Base-by-base conservation (phyloP, 768 basidiomycete genomes). In the Lactarius trivialis region DNA sequence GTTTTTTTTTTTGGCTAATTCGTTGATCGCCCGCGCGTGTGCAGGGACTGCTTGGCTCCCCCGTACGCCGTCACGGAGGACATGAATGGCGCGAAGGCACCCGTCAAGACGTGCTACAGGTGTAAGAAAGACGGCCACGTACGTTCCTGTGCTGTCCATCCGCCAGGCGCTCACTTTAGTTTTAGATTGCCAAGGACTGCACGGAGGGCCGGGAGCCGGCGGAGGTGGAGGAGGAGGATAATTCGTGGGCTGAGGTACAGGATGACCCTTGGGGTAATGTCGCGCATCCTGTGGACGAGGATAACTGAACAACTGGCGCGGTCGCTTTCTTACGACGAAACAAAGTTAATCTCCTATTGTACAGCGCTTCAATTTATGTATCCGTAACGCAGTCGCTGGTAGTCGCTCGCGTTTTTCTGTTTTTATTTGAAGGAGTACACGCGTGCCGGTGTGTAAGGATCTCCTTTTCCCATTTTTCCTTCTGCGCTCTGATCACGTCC, bases 121-220 rank as follows among this genome's bases (percentile, higher is more conserved):
- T 93, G 92, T 70, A 86, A 89, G 71, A 84, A 86, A 72, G 88
- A 90, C 73, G 91, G 91, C 66, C 91, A 93, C 77, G 91, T 93
- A 71, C 73, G 89, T 78, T n/a, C n/a, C n/a, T n/a, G n/a, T n/a
- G n/a, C n/a, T n/a, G n/a, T n/a, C n/a, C n/a, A n/a, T n/a, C n/a
- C n/a, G n/a, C n/a, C n/a, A n/a, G n/a, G 51, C 43, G 15, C n/a
- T 51, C 30, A 49, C 14, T 26, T 26, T 21, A 24, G 24, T 48
- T 48, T 41, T 67, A 75, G 72, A 73, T 73, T 55, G 74, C 74
- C 26, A 68, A 73, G 58, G 74, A 75, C 63, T 75, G 74, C 55
- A 71, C 72, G 2, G 73, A 74, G 61, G 72, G 69, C 48, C 68
- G 63, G 24, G 73, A 74, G 39, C 37, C 32, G 2, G 54, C 50